phyloP scores from a whole-genome alignment of 345 rosid species.

The Clarkia xantiana region DNA sequence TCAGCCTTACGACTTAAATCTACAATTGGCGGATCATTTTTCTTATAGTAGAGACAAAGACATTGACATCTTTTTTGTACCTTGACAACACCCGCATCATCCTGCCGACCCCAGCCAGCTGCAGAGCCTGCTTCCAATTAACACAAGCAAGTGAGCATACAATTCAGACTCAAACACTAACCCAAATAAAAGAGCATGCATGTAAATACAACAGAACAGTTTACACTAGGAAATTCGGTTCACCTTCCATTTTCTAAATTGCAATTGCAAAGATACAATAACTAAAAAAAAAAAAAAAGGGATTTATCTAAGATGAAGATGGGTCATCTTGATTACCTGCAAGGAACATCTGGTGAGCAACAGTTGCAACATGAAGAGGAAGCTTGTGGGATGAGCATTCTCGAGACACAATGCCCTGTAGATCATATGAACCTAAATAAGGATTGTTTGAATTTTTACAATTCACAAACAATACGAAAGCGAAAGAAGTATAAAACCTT shows the following conservation, averaged over 20 bases:
- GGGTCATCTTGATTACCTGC: slow-evolving; percentile 32
- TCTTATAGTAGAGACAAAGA: too few relatives aligned
- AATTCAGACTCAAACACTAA: too few relatives aligned
- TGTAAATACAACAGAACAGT: too few relatives aligned
- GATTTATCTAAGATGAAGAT: neutral
- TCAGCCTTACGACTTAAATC: too few relatives aligned
- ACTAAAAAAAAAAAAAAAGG: neutral
- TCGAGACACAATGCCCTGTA: slow-evolving; percentile 74
- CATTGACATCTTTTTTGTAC: slow-evolving; percentile 17
- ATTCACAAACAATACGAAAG: neutral
- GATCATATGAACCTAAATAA: slow-evolving; percentile 8
- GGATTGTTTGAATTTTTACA: neutral
- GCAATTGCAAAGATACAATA: neutral
- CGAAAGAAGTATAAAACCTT: slow-evolving; percentile 12
- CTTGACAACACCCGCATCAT: slow-evolving; percentile 94
- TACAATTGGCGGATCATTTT: too few relatives aligned
- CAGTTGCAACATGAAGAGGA: slow-evolving; percentile 72
- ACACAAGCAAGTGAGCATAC: neutral
- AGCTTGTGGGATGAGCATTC: slow-evolving; percentile 59
- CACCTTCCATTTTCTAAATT: neutral
- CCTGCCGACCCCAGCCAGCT: slow-evolving; percentile 93
- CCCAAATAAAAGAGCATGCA: too few relatives aligned
- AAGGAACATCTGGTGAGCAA: slow-evolving; percentile 69
- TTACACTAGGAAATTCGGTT: too few relatives aligned
- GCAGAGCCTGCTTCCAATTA: slow-evolving; percentile 56